Conservation (phyloP, 352 stramenopile species). For the Phytophthora crassamura region DNA sequence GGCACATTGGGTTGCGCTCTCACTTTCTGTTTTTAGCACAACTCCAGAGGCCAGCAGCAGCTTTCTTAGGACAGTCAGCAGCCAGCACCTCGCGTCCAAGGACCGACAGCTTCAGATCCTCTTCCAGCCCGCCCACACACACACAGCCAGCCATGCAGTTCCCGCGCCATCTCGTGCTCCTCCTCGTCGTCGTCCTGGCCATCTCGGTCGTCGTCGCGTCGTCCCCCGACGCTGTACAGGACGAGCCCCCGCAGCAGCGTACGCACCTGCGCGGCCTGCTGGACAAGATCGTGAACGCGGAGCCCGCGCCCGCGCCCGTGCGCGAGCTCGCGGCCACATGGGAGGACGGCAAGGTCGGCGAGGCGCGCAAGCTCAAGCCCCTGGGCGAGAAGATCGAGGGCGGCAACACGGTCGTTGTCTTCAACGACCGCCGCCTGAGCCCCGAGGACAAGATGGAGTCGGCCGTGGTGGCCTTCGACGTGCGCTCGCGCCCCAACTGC, state of each 20-base stretch:
- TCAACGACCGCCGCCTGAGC: conserved; percentile 57
- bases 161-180: conserved; percentile 31
- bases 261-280: conserved; percentile 51
- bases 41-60: too few relatives aligned
- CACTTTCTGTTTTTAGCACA: conserved; percentile 46
- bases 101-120: background rate
- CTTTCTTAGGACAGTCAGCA: background rate
- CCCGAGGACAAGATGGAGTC: conserved; percentile 52
- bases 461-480: conserved; percentile 72
- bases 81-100: conserved; percentile 1
- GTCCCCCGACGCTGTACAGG: background rate
- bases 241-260: conserved; percentile 31
- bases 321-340: conserved; percentile 49
- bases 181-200: conserved; percentile 22
- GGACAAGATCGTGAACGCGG: conserved; percentile 38
- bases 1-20: conserved; percentile 19
- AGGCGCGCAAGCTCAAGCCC: conserved; percentile 37
- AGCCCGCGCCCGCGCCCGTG: conserved; percentile 31
- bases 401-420: conserved; percentile 75
- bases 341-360: conserved; percentile 31
- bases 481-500: conserved; percentile 72
- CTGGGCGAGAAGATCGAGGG: conserved; percentile 62
- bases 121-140: background rate
- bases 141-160: conserved; percentile 32
- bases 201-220: conserved; percentile 6